A percentile compares a stretch with the other conserved stretches of the same genome.
phyloP scores from a whole-genome alignment of 768 basidiomycete genomes.

The Amanita rubescens region DNA sequence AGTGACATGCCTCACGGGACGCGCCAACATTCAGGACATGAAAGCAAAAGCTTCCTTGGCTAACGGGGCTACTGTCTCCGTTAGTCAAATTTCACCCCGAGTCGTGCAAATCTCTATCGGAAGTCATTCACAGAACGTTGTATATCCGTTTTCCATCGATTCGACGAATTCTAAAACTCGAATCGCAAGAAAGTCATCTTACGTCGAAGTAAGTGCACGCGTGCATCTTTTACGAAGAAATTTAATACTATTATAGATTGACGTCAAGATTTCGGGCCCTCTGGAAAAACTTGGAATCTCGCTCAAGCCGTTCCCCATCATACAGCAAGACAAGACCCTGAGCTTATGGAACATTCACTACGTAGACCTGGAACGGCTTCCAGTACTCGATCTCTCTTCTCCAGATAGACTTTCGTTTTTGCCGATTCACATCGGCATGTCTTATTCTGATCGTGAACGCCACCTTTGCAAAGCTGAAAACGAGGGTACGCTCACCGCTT shows the following conservation, averaged over 20 bases:
- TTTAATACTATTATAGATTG: conserved; percentile 16
- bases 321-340: conserved; percentile 2
- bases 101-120: conserved; percentile 23
- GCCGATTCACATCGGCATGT: conserved; percentile 3
- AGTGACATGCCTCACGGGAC: conserved; percentile 11
- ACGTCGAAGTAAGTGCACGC: conserved; percentile 31
- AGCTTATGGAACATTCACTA: conserved; percentile 27
- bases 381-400: conserved; percentile 11
- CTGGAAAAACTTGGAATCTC: conserved; percentile 13
- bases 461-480: neutral
- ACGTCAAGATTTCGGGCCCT: conserved; percentile 16
- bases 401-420: conserved; percentile 12
- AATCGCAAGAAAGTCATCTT: conserved; percentile 44
- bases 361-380: conserved; percentile 21
- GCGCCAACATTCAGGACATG: conserved; percentile 13
- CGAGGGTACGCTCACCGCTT: neutral
- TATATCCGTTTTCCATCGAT: conserved; percentile 39
- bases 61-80: conserved; percentile 15
- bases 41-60: conserved; percentile 14
- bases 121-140: conserved; percentile 18
- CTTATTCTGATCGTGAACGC: conserved; percentile 13
- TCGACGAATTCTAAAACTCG: conserved; percentile 30
- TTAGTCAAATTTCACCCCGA: conserved; percentile 24
- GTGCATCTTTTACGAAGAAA: conserved; percentile 14
- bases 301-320: conserved; percentile 23